Evolutionary conservation across 331 rosid genomes (phyloP), one percentile per base, ranked within the genome.

Genomic region (Saraca asoca): DNA sequence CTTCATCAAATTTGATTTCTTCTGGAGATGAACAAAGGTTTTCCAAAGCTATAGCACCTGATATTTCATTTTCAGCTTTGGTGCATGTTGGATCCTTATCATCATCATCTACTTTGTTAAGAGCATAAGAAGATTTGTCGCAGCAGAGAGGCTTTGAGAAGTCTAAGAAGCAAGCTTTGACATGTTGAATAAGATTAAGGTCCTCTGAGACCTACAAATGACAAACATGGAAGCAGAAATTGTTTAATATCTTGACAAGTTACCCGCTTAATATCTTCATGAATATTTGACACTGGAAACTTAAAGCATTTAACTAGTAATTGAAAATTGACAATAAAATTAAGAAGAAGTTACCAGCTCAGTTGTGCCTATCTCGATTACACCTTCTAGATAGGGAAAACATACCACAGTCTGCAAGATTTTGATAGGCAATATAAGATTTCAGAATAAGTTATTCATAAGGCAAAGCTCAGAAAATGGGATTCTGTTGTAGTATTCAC

Each of bases 371-470:
- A 91, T 77, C 86, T 91, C 97, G 16, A 91, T 71, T 18, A 86
- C 89, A 7, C 95, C 96, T 2, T 78, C 89, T 0, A 73, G 78
- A 66, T 84, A 82, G 43, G 97, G 94, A 79, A 91, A 86, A 79
- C 97, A 91, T 19, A 81, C 89, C 64, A 91, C 97, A 14, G 97
- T 91, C 97, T 91, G 77, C 58, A 76, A 48, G 72, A 51, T 51
- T 17, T 3, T 13, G 41, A 3, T 3, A 34, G 48, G 71, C 57
- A 66, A n/a, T 18, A 44, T 66, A 39, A 39, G 7, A 10, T 39
- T 39, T 24, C 31, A 24, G 31, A 1, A 24, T 24, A 24, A 24
- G 3, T 24, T 24, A 24, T 1, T 24, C 3, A 24, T 3, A 24
- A 24, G 1, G 31, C 2, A 24, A 24, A 24, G 31, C 3, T 24